phyloP scores from a whole-genome alignment of 805 yeast genomes.

The Lipomyces orientalis region DNA sequence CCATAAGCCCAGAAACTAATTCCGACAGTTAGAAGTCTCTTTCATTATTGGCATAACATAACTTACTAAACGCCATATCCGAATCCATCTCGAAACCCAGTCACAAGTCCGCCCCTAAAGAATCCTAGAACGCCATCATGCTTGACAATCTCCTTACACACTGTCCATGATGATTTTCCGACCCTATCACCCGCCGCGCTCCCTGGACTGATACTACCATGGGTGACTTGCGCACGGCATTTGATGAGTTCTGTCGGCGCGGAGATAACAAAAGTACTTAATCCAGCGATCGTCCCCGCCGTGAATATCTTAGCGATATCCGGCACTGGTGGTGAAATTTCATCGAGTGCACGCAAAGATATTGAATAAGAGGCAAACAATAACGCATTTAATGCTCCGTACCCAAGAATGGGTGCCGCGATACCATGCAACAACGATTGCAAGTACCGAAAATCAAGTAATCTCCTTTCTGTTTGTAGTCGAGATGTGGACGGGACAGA shows the following conservation, averaged over 20 bases:
- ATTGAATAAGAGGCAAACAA: conserved; percentile 33
- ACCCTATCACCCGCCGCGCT: conserved; percentile 5
- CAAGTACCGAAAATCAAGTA: neutral
- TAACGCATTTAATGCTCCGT: conserved; percentile 39
- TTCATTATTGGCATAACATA: conserved; percentile 1
- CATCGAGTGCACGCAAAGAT: conserved; percentile 12
- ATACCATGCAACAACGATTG: conserved; percentile 34
- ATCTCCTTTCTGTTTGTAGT: neutral
- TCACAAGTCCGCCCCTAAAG: conserved; percentile 36
- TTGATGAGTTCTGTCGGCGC: conserved; percentile 39
- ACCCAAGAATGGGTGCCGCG: conserved; percentile 41
- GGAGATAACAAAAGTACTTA: conserved; percentile 37
- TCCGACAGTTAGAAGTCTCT: neutral
- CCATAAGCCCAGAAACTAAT: conserved; percentile 34
- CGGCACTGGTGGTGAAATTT: conserved; percentile 10
- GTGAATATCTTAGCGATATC: conserved; percentile 24
- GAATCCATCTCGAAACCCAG: conserved; percentile 38
- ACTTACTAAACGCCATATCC: conserved; percentile 42
- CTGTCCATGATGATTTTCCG: conserved; percentile 30
- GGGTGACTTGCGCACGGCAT: conserved; percentile 37
- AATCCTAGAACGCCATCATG: conserved; percentile 37
- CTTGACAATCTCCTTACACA: conserved; percentile 22
- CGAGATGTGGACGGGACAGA: neutral
- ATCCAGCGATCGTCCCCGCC: conserved; percentile 39
- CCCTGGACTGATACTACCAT: conserved; percentile 3